Conservation (phyloP, 2,329 filamentous ascomycete genomes). For the Arthrobotrys entomopaga region DNA sequence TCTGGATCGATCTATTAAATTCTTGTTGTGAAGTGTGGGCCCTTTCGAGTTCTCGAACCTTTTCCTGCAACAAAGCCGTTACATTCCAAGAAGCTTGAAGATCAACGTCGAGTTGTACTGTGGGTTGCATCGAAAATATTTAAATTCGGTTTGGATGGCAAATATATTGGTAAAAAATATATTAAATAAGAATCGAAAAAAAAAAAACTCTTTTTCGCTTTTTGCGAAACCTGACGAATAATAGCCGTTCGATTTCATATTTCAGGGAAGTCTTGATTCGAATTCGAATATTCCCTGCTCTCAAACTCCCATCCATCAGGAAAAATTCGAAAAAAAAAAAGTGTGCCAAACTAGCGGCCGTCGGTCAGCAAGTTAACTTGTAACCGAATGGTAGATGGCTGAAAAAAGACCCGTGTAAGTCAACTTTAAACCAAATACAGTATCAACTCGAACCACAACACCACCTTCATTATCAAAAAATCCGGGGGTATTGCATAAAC, state of each 20-base stretch:
- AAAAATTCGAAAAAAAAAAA: conserved; percentile 12
- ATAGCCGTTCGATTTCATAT: conserved; percentile 26
- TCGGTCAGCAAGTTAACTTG: conserved; percentile 21
- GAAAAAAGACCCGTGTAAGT: conserved; percentile 22
- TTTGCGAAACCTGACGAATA: conserved; percentile 48
- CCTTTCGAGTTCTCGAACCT: conserved; percentile 52
- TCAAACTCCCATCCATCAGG: conserved; percentile 27
- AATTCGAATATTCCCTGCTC: conserved; percentile 24
- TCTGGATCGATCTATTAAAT: conserved; percentile 44
- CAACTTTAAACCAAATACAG: conserved; percentile 39
- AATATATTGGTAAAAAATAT: conserved; percentile 1
- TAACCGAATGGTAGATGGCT: conserved; percentile 37
- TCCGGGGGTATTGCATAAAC: conserved; percentile 20
- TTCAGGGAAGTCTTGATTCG: conserved; percentile 16
- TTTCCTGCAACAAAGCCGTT: conserved; percentile 11
- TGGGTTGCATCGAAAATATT: conserved; percentile 46
- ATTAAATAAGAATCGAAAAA: too few relatives aligned
- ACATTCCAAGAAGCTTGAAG: conserved; percentile 15
- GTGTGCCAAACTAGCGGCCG: conserved; percentile 44
- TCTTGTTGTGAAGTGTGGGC: not conserved
- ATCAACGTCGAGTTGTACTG: not conserved
- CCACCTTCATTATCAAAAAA: conserved; percentile 2
- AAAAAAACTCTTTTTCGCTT: conserved; percentile 2
- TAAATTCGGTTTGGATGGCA: conserved; percentile 36
- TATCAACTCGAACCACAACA: conserved; percentile 40